A percentile compares a stretch with the other conserved stretches of the same genome.
These are phyloP conservation scores for Picochlorum sp. DNA, from an alignment of 139 green algal species.

Conservation along the genomic window DNA sequence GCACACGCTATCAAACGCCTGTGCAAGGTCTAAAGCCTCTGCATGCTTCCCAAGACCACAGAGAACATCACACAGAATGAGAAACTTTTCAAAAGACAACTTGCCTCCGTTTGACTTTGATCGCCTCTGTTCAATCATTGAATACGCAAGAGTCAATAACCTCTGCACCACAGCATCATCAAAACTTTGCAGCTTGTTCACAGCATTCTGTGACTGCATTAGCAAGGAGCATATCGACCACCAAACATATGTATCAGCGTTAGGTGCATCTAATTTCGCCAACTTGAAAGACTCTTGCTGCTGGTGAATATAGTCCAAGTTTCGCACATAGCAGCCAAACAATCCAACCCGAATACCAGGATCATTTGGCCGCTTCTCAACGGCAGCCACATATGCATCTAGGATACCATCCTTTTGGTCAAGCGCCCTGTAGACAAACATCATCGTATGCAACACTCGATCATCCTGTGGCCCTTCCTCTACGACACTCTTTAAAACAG, in stretches of 20 bases:
- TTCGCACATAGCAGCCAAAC: slow-evolving; percentile 54
- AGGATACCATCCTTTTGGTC: slow-evolving; percentile 31
- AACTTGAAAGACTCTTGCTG: slow-evolving; percentile 67
- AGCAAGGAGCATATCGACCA: slow-evolving; percentile 50
- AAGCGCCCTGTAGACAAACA: slow-evolving; percentile 38
- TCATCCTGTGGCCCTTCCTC: slow-evolving; percentile 39
- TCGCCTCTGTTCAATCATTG: slow-evolving; percentile 34
- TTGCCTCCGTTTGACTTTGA: slow-evolving; percentile 18
- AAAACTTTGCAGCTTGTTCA: slow-evolving; percentile 3
- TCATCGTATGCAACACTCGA: slow-evolving; percentile 44
- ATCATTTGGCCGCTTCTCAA: slow-evolving; percentile 25
- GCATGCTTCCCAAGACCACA: slow-evolving; percentile 38
- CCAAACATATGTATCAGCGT: slow-evolving; percentile 47
- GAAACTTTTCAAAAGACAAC: slow-evolving; percentile 34
- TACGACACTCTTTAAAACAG: slow-evolving; percentile 24
- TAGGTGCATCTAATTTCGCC: slow-evolving; percentile 31
- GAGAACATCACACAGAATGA: slow-evolving; percentile 56
- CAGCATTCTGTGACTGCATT: slow-evolving; percentile 34
- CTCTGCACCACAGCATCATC: slow-evolving; percentile 16
- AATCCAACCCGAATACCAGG: slow-evolving; percentile 40
- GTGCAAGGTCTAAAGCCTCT: slow-evolving; percentile 28
- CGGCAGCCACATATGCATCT: slow-evolving; percentile 44
- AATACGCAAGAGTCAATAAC: slow-evolving; percentile 59
- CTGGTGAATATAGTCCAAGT: slow-evolving; percentile 51
- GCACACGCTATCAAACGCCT: background rate